Conservation (phyloP, 495 filamentous ascomycete species). For the Lasiosphaeria ovina region DNA sequence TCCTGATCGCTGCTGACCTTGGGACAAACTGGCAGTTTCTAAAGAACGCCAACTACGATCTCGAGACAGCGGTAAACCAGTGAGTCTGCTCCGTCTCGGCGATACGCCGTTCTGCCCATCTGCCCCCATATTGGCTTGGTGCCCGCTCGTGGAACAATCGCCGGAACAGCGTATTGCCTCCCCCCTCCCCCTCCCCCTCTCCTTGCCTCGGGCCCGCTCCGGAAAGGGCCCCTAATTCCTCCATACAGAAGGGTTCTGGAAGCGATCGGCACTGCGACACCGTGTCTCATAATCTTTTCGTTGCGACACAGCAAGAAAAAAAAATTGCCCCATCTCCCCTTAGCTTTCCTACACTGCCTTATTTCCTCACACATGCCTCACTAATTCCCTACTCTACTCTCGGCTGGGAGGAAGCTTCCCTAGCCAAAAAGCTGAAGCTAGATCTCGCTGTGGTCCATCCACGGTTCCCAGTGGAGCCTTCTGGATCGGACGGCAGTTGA, state of each 20-base stretch:
- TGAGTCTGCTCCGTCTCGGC: slow-evolving; percentile 35
- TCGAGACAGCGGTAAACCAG: slow-evolving; percentile 52
- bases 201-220: background rate
- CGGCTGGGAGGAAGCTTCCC: slow-evolving; percentile 9
- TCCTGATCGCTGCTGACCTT: slow-evolving; percentile 7
- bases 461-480: slow-evolving; percentile 17
- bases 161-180: background rate
- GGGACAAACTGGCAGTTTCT: slow-evolving; percentile 37
- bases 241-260: slow-evolving; percentile 17
- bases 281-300: slow-evolving; percentile 27
- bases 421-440: slow-evolving; percentile 7
- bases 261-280: slow-evolving; percentile 32
- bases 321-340: slow-evolving; percentile 7
- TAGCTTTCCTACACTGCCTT: background rate
- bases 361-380: slow-evolving; percentile 1
- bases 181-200: slow-evolving; percentile 8
- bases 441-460: slow-evolving; percentile 3
- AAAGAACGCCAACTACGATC: slow-evolving; percentile 41
- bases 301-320: slow-evolving; percentile 9
- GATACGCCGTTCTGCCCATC: background rate
- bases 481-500: slow-evolving; percentile 3
- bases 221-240: background rate
- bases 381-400: background rate
- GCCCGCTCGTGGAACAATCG: no score
- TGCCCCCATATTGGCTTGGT: background rate